Base-by-base conservation (phyloP, 371 early-diverging fungal genomes). In the Saksenaea vasiformis region DNA sequence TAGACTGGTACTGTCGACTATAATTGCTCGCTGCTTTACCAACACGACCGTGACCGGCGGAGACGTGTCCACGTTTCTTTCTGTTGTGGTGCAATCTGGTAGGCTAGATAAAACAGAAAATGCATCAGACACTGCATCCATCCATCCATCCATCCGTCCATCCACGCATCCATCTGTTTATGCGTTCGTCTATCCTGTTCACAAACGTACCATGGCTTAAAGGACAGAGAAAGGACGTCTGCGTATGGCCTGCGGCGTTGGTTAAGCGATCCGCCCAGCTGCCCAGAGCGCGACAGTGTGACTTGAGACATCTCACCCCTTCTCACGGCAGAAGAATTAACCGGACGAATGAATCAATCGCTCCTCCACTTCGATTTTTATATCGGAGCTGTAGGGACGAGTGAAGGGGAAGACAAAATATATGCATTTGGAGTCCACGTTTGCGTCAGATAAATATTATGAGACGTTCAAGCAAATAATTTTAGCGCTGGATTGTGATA, bases 21-120 rank as follows among this genome's bases (percentile, higher is more conserved):
- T n/a, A 31, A 7, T 31, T 31, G 31, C 7, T 31, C 31, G 31
- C 31, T 31, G 31, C 31, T 4, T 31, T 31, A 31, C 31, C 91
- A 74, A 93, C 83, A 84, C 94, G 92, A 87, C 94, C 94, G 89
- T 94, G 93, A 85, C 94, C 94, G 87, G 92, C 93, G 61, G 92
- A 92, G 75, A 94, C 94, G 89, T 94, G 93, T 72, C 94, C 94
- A 79, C 94, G 90, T 88, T 87, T 87, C 89, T 93, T 94, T 81
- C 94, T 86, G 83, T 87, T 91, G 82, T 93, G 88, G 76, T 85
- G 83, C 73, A 91, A 83, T 83, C 93, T 86, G 83, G 94, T 88
- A 85, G 93, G 92, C 94, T 92, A n/a, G 37, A 37, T 8, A 39
- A 39, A 39, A 10, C 2, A 10, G 11, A 5, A 39, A 5, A n/a